phyloP scores from a whole-genome alignment of 805 yeast species.

The Jamesozyma spencerorum region DNA sequence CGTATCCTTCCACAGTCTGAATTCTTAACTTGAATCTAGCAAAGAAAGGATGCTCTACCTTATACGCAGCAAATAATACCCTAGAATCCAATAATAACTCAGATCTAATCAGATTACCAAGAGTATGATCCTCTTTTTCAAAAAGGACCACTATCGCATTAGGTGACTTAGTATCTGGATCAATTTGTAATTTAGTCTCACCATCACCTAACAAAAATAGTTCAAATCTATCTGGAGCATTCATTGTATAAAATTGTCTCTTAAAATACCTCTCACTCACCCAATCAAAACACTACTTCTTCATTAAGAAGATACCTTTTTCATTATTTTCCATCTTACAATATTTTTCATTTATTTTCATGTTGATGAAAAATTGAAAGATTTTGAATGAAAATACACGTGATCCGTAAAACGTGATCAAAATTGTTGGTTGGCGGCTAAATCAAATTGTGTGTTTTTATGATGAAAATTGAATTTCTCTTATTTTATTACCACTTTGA shows the following conservation, averaged over 20 bases:
- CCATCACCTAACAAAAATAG: slow-evolving; percentile 96
- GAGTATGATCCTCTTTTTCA: slow-evolving; percentile 95
- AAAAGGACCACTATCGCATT: slow-evolving; percentile 88
- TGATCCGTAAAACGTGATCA: too few relatives aligned
- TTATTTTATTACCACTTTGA: not conserved
- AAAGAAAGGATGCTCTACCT: slow-evolving; percentile 94
- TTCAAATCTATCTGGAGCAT: slow-evolving; percentile 99
- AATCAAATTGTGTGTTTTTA: not conserved
- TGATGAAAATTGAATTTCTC: too few relatives aligned
- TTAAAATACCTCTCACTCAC: too few relatives aligned
- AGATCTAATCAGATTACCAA: slow-evolving; percentile 81
- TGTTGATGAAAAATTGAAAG: too few relatives aligned
- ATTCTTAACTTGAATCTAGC: slow-evolving; percentile 91
- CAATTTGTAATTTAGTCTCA: slow-evolving; percentile 79
- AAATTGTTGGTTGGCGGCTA: not conserved
- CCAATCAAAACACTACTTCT: too few relatives aligned
- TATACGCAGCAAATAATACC: slow-evolving; percentile 95
- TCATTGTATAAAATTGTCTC: slow-evolving; percentile 41
- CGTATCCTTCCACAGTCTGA: slow-evolving; percentile 91
- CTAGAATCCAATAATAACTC: slow-evolving; percentile 78
- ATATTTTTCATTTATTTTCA: too few relatives aligned
- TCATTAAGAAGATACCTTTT: too few relatives aligned
- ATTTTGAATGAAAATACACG: too few relatives aligned
- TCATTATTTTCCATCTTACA: too few relatives aligned
- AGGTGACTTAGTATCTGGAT: slow-evolving; percentile 91